Conservation (phyloP, 2,329 filamentous ascomycete genomes). For the Venturia carpophila region DNA sequence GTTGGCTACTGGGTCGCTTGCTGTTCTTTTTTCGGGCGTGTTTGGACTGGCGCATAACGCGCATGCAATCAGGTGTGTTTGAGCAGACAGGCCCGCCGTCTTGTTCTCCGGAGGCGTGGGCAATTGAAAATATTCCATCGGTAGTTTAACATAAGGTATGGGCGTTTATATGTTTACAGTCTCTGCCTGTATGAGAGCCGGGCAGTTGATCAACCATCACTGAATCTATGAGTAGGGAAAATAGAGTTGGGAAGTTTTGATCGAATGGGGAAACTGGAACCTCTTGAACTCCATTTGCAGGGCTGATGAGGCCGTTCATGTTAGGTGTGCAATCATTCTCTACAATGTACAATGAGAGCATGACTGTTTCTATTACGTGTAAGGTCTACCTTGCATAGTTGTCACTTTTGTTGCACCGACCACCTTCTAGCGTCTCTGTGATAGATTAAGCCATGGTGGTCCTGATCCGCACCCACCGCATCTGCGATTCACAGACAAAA, state of each 20-base stretch:
- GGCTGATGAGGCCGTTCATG: background rate
- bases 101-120: background rate
- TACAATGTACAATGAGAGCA: constrained; percentile 5
- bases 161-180: background rate
- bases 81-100: background rate
- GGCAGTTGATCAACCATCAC: background rate
- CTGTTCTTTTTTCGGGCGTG: background rate
- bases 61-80: background rate
- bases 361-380: background rate
- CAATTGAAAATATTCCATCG: background rate
- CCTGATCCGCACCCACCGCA: background rate
- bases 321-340: background rate
- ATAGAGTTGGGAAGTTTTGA: background rate
- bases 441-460: background rate
- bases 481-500: background rate
- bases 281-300: background rate
- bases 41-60: background rate
- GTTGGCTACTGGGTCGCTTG: background rate
- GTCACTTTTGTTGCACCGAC: background rate
- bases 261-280: background rate
- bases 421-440: background rate
- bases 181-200: background rate
- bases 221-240: constrained; percentile 10
- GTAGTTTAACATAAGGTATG: background rate
- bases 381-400: background rate